phyloP scores from a whole-genome alignment of 2,329 filamentous ascomycete genomes.

The Diaporthe amygdali region DNA sequence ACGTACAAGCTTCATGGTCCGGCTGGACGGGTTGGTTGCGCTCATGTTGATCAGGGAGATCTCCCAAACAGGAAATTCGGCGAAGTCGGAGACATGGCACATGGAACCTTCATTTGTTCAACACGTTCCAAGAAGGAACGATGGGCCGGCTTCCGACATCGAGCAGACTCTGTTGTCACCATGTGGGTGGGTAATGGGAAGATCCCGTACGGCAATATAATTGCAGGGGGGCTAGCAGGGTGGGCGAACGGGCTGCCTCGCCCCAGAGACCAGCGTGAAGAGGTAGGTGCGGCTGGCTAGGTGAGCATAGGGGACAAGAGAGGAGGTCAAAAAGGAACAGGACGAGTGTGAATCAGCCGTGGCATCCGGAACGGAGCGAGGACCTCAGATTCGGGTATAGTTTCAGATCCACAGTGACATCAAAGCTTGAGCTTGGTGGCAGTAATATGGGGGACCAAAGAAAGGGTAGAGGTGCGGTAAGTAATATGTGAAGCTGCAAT shows the following conservation, averaged over 20 bases:
- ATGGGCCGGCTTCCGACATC: constrained; percentile 16
- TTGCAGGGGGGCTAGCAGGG: constrained; percentile 4
- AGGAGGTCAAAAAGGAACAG: background rate
- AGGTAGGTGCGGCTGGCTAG: background rate
- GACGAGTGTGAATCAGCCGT: background rate
- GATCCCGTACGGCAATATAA: background rate
- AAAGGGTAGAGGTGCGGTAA: background rate
- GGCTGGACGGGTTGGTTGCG: background rate
- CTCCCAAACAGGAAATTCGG: constrained; percentile 10
- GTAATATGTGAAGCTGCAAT: background rate
- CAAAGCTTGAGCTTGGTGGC: background rate
- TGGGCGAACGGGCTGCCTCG: background rate
- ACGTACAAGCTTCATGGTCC: background rate
- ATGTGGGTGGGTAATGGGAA: background rate
- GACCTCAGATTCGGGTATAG: background rate
- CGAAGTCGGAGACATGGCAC: constrained; percentile 4
- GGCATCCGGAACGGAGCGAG: background rate
- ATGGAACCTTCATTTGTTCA: constrained; percentile 8
- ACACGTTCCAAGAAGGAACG: constrained; percentile 10
- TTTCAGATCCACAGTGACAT: constrained; percentile 3
- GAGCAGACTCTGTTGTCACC: background rate
- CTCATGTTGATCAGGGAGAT: background rate
- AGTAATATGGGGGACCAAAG: constrained; percentile 1
- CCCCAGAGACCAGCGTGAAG: background rate
- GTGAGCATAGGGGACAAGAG: background rate